phyloP scores from a whole-genome alignment of 192 early-diverging fungal species.

The Tieghemiomyces parasiticus region DNA sequence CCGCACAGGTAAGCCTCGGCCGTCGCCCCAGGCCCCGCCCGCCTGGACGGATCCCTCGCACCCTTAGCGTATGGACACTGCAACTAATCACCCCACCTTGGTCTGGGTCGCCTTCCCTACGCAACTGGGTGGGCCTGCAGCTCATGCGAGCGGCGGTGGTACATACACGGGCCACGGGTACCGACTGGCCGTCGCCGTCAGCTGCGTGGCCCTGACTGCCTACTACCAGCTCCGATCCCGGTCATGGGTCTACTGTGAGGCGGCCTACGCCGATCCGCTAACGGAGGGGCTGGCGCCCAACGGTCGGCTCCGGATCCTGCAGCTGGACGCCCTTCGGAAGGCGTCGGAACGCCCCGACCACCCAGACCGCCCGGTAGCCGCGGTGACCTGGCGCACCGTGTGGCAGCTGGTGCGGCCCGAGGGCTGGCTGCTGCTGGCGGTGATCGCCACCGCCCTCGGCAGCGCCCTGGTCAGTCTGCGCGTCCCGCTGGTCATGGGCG shows the following conservation, averaged over 20 bases:
- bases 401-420: constrained; percentile 37
- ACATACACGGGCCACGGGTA: background rate
- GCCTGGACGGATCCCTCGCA: too few relatives aligned
- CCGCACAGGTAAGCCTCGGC: too few relatives aligned
- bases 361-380: background rate
- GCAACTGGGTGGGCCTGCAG: too few relatives aligned
- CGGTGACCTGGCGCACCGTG: constrained; percentile 12
- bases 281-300: too few relatives aligned
- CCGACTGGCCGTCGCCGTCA: background rate
- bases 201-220: background rate
- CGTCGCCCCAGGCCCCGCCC: too few relatives aligned
- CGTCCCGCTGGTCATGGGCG: constrained; percentile 38
- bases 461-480: constrained; percentile 36
- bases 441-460: constrained; percentile 35
- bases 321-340: background rate
- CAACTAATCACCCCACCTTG: too few relatives aligned
- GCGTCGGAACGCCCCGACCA: background rate
- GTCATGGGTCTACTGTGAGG: background rate
- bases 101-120: too few relatives aligned
- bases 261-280: background rate
- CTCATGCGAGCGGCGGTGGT: too few relatives aligned
- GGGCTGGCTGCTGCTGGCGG: constrained; percentile 29
- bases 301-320: background rate
- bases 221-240: background rate
- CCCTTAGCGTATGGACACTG: too few relatives aligned